Evolutionary conservation across 768 basidiomycete genomes (phyloP), one percentile per base, ranked within the genome.

Genomic region (Lentinula raphanica): DNA sequence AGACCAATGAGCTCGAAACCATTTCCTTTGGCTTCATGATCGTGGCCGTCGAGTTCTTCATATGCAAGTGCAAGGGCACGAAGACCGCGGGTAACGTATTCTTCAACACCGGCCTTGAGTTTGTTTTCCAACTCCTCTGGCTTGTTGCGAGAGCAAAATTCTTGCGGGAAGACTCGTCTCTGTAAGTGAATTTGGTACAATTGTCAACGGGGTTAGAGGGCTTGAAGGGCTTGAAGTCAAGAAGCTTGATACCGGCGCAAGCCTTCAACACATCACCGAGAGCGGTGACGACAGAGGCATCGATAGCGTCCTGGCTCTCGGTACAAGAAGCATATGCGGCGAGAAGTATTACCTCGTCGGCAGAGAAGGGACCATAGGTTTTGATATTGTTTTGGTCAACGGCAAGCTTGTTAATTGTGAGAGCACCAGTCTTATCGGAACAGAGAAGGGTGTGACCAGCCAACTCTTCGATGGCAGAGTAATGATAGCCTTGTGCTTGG

Each of bases 151-250:
- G 91, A 81, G 85, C 95, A 98, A 50, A 97, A 89, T 58, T 96
- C 93, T 90, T 92, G 74, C 96, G 95, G n/a, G 90, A 81, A 7
- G 92, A 81, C 73, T 94, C 88, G 71, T 97, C 95, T 49, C 85
- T 88, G 79, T 98, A 98, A 49, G 96, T 98, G 72, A 96, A 95
- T 78, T 98, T 95, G 59, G 96, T 98, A 69, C 95, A 92, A 82
- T 98, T 98, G 83, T 96, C 94, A 65, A 95, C 94, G 51, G 96
- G 96, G 81, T 98, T n/a, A n/a, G n/a, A n/a, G n/a, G n/a, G n/a
- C n/a, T n/a, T 97, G 85, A 98, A 98, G 4, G 95, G 95, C 81
- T 97, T 98, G 83, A 98, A 98, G 75, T 98, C 95, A 69, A 98
- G 81, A 45, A 98, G 87, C 71, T 91, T 94, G 79, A 98, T 97